Base-by-base conservation (phyloP, 164 flowering plant species). In the Houttuynia cordata region DNA sequence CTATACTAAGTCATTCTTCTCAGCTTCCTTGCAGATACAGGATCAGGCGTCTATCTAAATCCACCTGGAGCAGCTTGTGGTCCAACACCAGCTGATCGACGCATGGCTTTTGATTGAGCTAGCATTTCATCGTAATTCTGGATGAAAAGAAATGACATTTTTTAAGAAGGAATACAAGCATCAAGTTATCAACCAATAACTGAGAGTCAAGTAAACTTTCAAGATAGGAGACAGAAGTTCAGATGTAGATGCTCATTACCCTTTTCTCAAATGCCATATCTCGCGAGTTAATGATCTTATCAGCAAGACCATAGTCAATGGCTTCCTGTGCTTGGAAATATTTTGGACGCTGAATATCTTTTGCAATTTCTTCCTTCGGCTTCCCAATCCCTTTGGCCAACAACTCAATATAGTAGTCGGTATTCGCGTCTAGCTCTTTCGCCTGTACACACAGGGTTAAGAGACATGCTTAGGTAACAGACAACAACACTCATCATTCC, bases 281-380 rank as follows among this genome's bases (percentile, higher is more conserved):
- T 45, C 64, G 65, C 6, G 88, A 63, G 41, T 73, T 70, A 47
- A 83, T 70, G 61, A 89, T 81, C 76, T 75, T 93, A 76, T 93
- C 99, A 19, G 82, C 99, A 67, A 93, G 22, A 14, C 99, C 97
- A 63, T 93, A 93, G 17, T 76, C 97, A 63, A 93, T 85, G 41
- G 99, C 92, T 67, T 78, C 81, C 62, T 86, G 76, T 52, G 92
- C 73, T 59, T 51, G 68, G 71, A 90, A 76, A 67, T 77, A 82
- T 58, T 80, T 93, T 23, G 82, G 78, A 14, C 82, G 79, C 47
- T 77, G 77, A 62, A 90, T 58, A 51, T 93, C 96, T 67, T 82
- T 78, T 6, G 61, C 53, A 23, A 93, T 64, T 71, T 87, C 94
- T 64, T 88, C 96, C 73, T 79, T 73, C 39, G 92, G 24, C 58